A percentile compares a stretch with the other conserved stretches of the same genome.
Evolutionary conservation across 148 eudicot genomes (phyloP).

Genomic region (Heliamphora exappendiculata): DNA sequence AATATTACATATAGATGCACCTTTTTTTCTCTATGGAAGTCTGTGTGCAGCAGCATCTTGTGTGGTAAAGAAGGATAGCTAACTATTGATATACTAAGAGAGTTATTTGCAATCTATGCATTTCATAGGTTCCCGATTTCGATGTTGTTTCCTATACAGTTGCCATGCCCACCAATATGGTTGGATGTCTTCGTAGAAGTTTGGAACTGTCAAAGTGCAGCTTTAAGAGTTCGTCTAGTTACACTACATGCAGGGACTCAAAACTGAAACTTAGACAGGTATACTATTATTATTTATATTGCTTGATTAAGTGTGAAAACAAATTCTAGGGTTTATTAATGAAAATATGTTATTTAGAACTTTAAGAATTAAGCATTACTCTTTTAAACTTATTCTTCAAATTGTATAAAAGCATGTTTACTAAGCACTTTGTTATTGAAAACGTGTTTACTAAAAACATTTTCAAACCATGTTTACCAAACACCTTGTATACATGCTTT

Average conservation of each 20-base stretch:
- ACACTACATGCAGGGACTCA: constrained; percentile 25
- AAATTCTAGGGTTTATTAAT: too few species aligned
- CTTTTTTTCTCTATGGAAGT: background rate
- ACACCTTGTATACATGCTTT: too few species aligned
- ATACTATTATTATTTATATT: constrained; percentile 1
- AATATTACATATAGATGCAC: background rate
- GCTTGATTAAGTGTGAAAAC: constrained; percentile 2
- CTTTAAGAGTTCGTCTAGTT: constrained; percentile 29
- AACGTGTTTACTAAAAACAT: too few species aligned
- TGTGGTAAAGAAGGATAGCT: background rate
- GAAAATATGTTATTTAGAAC: too few species aligned
- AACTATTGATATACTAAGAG: background rate
- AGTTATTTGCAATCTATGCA: background rate
- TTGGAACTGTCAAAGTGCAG: constrained; percentile 56
- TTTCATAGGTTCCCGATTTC: constrained; percentile 66
- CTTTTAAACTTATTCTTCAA: too few species aligned
- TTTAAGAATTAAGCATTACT: too few species aligned
- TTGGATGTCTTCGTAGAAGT: constrained; percentile 53
- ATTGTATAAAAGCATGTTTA: too few species aligned
- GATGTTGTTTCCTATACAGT: constrained; percentile 56
- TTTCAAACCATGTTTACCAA: too few species aligned
- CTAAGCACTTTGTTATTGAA: too few species aligned
- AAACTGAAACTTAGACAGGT: constrained; percentile 35
- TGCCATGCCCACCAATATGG: constrained; percentile 78
- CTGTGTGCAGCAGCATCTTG: background rate